Evolutionary conservation across 2,329 filamentous ascomycete genomes (phyloP), one percentile per base, ranked within the genome.

Genomic region (Zalaria obscura): DNA sequence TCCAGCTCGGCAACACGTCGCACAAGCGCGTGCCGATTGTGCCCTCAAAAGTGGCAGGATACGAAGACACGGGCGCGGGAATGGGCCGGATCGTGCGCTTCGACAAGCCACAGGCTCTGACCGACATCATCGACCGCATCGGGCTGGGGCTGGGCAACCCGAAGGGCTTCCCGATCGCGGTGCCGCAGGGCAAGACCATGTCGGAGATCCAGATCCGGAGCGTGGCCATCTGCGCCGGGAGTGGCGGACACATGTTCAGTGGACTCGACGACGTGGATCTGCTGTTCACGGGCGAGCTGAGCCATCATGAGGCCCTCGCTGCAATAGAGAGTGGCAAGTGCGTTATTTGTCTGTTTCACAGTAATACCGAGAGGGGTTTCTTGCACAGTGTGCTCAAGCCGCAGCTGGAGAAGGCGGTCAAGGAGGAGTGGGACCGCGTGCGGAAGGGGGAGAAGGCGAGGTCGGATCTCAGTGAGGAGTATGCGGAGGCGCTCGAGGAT

Each of bases 281-380:
- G 33, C 63, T 93, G 3, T 83, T 98, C 51, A 96, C 86, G 0
- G 91, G 91, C 2, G 91, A 98, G 65, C 75, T 96, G 69, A 83
- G 77, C 53, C 91, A 98, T 58, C 91, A 98, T 58, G 86, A 91
- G 48, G 87, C 89, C 3, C 72, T 98, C 44, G 76, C 83, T 33
- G 85, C 87, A 1, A 85, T 83, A 27, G 88, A 95, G 66, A 75
- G 79, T 44, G 88, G 88, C 1, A 80, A 80, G 48, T 81, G 78
- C 41, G 83, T 96, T 1, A 75, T 96, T 40, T 82, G 80, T 34
- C 71, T 93, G 38, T 93, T 94, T 53, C 91, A 98, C 60, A 89
- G 83, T 52, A 96, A 96, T 60, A 91, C 84, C 0, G 91, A 98
- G 67, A 69, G 91, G 31, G 80, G 77, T 0, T 98, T 89, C 56